Conservation (phyloP, 164 flowering plant genomes). For the Hamamelis virginiana region DNA sequence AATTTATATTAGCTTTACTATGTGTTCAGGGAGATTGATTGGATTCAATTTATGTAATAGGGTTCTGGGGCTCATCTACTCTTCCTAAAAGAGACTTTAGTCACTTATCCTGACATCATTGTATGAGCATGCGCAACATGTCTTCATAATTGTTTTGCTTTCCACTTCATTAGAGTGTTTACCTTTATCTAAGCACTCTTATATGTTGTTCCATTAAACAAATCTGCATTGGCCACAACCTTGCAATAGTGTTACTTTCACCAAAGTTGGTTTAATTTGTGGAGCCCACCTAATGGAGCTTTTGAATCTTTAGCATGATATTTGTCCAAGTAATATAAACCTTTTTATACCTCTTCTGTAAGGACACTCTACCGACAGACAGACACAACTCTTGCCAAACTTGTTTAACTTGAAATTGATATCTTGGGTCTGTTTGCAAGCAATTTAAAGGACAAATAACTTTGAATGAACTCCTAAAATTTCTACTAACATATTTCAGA, state of each 20-base stretch:
- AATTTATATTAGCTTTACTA: neutral
- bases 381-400: neutral
- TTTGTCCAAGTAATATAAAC: neutral
- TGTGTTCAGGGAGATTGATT: neutral
- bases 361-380: neutral
- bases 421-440: neutral
- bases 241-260: constrained; percentile 23
- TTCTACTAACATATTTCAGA: too few relatives aligned
- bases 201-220: constrained; percentile 7
- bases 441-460: neutral
- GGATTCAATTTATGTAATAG: constrained; percentile 22
- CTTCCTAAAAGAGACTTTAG: constrained; percentile 20
- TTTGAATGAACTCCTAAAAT: too few relatives aligned
- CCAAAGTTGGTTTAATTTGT: constrained; percentile 11
- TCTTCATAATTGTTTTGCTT: constrained; percentile 32
- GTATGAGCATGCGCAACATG: constrained; percentile 37
- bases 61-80: constrained; percentile 6
- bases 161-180: constrained; percentile 22
- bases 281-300: constrained; percentile 26
- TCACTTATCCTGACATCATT: constrained; percentile 23
- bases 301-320: constrained; percentile 11
- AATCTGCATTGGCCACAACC: constrained; percentile 9
- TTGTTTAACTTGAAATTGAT: neutral
- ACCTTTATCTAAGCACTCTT: constrained; percentile 30
- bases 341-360: neutral